These are phyloP conservation scores for Fragaria nilgerrensis DNA, from an alignment of 306 rosid genomes.

Conservation along the genomic window DNA sequence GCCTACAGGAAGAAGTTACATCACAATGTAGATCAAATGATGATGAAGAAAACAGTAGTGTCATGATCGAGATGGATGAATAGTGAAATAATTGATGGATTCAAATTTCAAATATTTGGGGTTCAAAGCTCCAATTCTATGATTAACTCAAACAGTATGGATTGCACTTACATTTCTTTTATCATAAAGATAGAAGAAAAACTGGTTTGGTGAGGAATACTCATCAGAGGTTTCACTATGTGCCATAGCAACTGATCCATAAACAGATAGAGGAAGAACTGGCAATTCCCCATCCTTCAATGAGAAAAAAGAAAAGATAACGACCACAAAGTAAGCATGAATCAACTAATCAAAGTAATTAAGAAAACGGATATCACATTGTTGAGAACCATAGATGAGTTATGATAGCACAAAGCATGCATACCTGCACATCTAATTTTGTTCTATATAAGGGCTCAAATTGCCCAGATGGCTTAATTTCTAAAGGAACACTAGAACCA, in stretches of 20 bases:
- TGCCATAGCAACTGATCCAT: constrained; percentile 94
- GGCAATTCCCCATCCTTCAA: constrained; percentile 95
- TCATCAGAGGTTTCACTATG: constrained; percentile 86
- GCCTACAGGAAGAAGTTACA: constrained; percentile 42
- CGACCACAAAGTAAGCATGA: background rate
- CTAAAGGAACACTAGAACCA: constrained; percentile 69
- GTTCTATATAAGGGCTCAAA: constrained; percentile 89
- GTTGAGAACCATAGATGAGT: constrained; percentile 13
- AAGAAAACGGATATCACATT: background rate
- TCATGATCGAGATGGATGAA: constrained; percentile 6
- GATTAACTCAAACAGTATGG: background rate
- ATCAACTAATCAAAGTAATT: constrained; percentile 17
- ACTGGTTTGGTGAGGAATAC: constrained; percentile 82
- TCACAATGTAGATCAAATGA: constrained; percentile 3
- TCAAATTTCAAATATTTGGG: constrained; percentile 9
- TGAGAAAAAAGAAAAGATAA: background rate
- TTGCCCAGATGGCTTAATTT: constrained; percentile 89
- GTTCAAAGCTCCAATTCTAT: background rate
- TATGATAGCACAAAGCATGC: constrained; percentile 11
- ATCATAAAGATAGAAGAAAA: constrained; percentile 89
- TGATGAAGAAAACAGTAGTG: background rate
- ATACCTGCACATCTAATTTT: constrained; percentile 76
- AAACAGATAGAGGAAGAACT: constrained; percentile 87
- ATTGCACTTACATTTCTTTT: constrained; percentile 69
- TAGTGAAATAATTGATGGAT: background rate